Base-by-base conservation (phyloP, 2,329 filamentous ascomycete species). In the Verticillium nubilum region DNA sequence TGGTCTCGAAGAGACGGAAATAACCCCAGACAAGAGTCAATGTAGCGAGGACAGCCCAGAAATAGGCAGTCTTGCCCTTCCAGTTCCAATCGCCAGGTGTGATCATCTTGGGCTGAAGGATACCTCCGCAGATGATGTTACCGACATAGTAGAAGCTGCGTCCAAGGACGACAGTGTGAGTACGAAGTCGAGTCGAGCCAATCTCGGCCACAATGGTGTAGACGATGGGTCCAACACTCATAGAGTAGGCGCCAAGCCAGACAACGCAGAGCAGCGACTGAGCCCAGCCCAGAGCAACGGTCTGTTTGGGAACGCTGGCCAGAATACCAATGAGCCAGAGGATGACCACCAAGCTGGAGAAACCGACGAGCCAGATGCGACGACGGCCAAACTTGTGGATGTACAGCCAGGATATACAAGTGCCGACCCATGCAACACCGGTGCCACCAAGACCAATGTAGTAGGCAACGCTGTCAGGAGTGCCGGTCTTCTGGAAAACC, bases 201-300 rank as follows among this genome's bases (percentile, higher is more conserved):
- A 80, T 62, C 66, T 80, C 78, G 1, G 78, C 37, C 63, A 76
- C 72, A 29, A 79, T 74, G 23, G 76, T 78, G 68, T 78, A 80
- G 61, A 77, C 68, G 25, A 79, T 76, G 5, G 76, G 77, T 0
- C 77, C 77, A 47, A 78, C 73, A 28, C 72, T 71, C 70, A 78
- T 75, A 7, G 72, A 76, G 65, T 78, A 79, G 5, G 71, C 68
- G 54, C 72, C 73, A 2, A 78, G 71, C 77, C 78, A 82, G 28
- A 78, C 73, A 31, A 81, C 61, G 31, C 74, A 73, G 3, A 80
- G 71, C 0, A 72, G 62, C 0, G 74, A 74, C 58, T 79, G 76
- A 1, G 68, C 73, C 74, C 74, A 78, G 5, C 73, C 70, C 5
- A 78, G 66, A 2, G 67, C 35, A 25, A 61, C 63, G 2, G 67